Base-by-base conservation (phyloP, 169 alveolate genomes). In the Eimeria falciformis region DNA sequence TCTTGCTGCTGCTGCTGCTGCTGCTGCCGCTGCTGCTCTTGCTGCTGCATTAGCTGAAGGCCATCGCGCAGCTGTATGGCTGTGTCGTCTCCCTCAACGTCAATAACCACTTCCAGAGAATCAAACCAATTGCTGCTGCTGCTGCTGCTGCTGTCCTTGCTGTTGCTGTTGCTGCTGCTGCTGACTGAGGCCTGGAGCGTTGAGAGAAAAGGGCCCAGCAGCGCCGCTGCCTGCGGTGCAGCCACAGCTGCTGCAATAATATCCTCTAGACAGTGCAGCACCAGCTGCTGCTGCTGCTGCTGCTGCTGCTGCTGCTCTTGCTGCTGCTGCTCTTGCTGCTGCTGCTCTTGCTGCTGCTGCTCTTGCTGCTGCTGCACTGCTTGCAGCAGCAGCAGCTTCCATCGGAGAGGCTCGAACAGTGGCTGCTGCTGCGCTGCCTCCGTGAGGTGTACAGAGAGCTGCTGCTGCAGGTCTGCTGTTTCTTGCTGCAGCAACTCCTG, bases 311-410 rank as follows among this genome's bases (percentile, higher is more conserved):
- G 75, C 75, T 62, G 75, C 75, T 62, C 40, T 62, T 25, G 75
- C 25, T 18, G 75, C 75, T 62, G 75, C 75, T 62, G 75, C 75
- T 18, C 75, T 1, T 25, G 75, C 33, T 25, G 75, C 75, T n/a
- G 25, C 75, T 0, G 43, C 53, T 21, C 87, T 7, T 5, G 4
- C 68, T 7, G 29, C 2, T 11, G 18, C 45, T 47, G 45, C 88
- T 23, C 27, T 21, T n/a, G 55, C 6, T 11, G 88, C 18, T 11
- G 71, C 45, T 45, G 68, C 71, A 23, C 89, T 6, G 89, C 89
- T n/a, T 46, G 75, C 4, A 79, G 89, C 25, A 79, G 89, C 68
- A 14, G 50, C 14, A 79, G 71, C 62, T 79, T 79, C 55, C 46
- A 79, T 21, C 55, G 55, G 75, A 46, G 55, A 6, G 55, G 58